Conservation (phyloP, 1,139 yeast species). For the Magnusiomyces ingens region DNA sequence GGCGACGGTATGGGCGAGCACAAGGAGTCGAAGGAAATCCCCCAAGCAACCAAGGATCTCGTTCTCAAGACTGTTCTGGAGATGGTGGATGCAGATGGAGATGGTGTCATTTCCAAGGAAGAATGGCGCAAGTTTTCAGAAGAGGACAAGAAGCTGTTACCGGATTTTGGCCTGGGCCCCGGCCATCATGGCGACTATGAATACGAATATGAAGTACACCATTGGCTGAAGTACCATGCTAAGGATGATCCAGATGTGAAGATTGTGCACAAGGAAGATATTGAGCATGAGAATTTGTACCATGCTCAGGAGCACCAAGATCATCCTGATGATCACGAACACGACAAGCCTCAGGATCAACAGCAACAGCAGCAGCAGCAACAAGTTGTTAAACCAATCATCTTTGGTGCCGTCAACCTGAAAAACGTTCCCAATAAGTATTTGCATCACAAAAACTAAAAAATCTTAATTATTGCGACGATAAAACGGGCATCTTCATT, state of each 20-base stretch:
- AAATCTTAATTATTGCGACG: background rate
- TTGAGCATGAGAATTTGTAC: constrained; percentile 81
- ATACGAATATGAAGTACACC: constrained; percentile 87
- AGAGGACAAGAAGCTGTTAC: constrained; percentile 59
- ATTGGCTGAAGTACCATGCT: constrained; percentile 83
- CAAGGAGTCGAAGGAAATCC: constrained; percentile 52
- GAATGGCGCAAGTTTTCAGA: constrained; percentile 66
- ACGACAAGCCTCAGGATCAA: constrained; percentile 29
- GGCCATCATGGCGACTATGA: constrained; percentile 97
- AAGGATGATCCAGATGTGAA: constrained; percentile 76
- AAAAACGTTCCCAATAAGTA: background rate
- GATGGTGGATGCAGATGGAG: constrained; percentile 59
- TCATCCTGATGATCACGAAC: constrained; percentile 35
- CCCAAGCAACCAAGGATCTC: constrained; percentile 47
- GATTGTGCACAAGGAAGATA: constrained; percentile 78
- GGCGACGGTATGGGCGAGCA: constrained; percentile 89
- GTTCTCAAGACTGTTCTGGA: constrained; percentile 51
- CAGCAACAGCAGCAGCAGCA: background rate
- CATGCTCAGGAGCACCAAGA: constrained; percentile 82
- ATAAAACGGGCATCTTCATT: background rate
- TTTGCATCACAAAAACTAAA: background rate
- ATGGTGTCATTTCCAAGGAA: constrained; percentile 54
- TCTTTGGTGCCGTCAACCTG: constrained; percentile 1
- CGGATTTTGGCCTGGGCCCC: constrained; percentile 92
- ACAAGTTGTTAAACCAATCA: constrained; percentile 4